phyloP scores from a whole-genome alignment of 257 asterid genomes.

The Solanum pimpinellifolium region DNA sequence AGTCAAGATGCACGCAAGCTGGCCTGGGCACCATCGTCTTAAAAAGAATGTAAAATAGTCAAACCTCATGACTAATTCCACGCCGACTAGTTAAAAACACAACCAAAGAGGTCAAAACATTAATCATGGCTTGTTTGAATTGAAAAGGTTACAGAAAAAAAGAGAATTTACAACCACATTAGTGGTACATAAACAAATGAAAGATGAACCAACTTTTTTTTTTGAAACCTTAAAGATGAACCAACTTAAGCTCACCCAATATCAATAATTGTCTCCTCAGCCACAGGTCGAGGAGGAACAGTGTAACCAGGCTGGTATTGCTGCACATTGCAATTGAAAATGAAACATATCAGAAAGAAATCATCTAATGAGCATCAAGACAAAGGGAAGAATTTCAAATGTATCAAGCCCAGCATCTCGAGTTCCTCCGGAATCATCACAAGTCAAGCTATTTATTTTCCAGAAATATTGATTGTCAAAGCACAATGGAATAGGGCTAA shows the following conservation, averaged over 20 bases:
- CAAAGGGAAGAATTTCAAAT: neutral
- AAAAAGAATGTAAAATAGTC: neutral
- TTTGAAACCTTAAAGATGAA: neutral
- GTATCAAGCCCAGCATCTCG: neutral
- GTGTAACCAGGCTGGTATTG: slow-evolving; percentile 84
- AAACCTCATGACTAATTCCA: neutral
- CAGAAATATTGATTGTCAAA: neutral
- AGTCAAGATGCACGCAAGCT: neutral
- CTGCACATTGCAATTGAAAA: slow-evolving; percentile 28
- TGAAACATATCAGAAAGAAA: neutral
- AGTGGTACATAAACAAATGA: neutral
- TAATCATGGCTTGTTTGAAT: neutral
- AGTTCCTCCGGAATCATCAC: neutral
- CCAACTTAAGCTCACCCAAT: slow-evolving; percentile 50
- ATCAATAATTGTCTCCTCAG: slow-evolving; percentile 78
- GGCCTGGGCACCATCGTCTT: neutral
- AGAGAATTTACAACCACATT: neutral
- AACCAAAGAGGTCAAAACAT: neutral
- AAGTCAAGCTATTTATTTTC: neutral
- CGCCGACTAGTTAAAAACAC: neutral
- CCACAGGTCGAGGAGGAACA: slow-evolving; percentile 65
- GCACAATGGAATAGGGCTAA: neutral
- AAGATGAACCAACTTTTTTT: neutral
- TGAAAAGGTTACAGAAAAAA: neutral
- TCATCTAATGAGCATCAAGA: neutral